A percentile compares a stretch with the other conserved stretches of the same genome.
phyloP scores from a whole-genome alignment of 345 rosid genomes.

The Syzygium grande region DNA sequence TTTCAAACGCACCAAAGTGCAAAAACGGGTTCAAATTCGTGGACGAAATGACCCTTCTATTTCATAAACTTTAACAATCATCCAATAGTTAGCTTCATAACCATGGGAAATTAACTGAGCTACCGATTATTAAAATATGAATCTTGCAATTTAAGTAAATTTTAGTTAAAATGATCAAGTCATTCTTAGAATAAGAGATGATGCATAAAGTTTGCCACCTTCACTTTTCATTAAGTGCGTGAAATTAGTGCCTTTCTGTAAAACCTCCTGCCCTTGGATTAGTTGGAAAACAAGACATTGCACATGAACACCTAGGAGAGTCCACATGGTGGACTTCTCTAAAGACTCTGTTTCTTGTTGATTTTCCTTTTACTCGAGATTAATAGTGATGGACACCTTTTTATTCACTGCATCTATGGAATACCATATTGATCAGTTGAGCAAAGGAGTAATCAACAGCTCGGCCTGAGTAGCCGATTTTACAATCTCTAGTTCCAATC shows the following conservation, averaged over 20 bases:
- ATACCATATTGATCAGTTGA: neutral
- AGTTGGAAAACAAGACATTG: neutral
- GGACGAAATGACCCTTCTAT: neutral
- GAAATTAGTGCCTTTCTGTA: neutral
- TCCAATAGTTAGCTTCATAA: neutral
- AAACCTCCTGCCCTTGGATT: neutral
- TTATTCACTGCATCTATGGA: neutral
- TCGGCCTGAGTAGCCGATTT: neutral
- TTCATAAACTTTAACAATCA: neutral
- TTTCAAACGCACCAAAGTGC: neutral
- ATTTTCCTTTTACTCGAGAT: neutral
- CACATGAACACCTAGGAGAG: neutral
- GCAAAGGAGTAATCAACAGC: neutral
- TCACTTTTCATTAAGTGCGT: neutral
- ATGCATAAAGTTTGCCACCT: neutral
- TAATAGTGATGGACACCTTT: neutral
- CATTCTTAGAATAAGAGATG: neutral
- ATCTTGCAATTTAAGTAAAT: neutral
- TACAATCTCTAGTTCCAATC: neutral
- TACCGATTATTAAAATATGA: neutral
- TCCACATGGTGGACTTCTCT: neutral
- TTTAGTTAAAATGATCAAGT: neutral
- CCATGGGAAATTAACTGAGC: neutral
- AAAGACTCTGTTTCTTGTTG: neutral
- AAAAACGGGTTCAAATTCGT: neutral